Percentiles rank a stretch among this genome's conserved stretches.
phyloP scores from a whole-genome alignment of 805 yeast genomes.

The Wickerhamia fluorescens region DNA sequence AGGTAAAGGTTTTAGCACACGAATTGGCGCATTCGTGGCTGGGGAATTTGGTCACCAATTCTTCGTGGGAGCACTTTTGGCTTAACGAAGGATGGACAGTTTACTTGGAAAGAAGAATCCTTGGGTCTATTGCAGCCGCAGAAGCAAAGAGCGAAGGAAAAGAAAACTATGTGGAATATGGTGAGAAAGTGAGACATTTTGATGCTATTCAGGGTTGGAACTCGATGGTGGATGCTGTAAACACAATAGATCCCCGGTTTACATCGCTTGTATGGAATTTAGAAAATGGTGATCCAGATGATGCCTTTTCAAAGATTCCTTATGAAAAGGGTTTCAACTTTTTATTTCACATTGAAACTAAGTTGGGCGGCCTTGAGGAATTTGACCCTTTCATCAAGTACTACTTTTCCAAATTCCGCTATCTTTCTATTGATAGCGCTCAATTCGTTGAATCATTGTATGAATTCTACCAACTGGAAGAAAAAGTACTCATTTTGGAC shows the following conservation, averaged over 20 bases:
- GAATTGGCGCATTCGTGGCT: constrained; percentile 92
- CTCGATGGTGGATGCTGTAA: constrained; percentile 61
- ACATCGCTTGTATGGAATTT: constrained; percentile 59
- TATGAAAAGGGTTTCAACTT: constrained; percentile 87
- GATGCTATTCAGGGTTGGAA: constrained; percentile 86
- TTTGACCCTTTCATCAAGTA: constrained; percentile 24
- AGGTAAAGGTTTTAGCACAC: constrained; percentile 87
- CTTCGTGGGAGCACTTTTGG: constrained; percentile 93
- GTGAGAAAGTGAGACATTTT: constrained; percentile 72
- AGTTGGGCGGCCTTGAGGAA: constrained; percentile 15
- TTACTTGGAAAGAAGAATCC: constrained; percentile 77
- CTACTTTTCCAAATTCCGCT: constrained; percentile 22
- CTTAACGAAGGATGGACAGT: constrained; percentile 96
- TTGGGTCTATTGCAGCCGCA: constrained; percentile 44
- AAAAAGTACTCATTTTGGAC: constrained; percentile 15
- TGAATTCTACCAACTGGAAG: constrained; percentile 16
- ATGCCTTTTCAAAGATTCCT: constrained; percentile 80
- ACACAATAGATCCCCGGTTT: constrained; percentile 41
- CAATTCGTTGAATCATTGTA: constrained; percentile 20
- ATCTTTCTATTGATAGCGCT: constrained; percentile 19
- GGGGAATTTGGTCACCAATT: constrained; percentile 84
- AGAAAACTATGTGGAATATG: constrained; percentile 34
- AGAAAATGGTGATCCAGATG: constrained; percentile 78
- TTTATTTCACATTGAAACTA: constrained; percentile 19
- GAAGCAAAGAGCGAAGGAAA: constrained; percentile 14